Evolutionary conservation across 2,329 filamentous ascomycete species (phyloP).

Genomic region (Diaporthe sp.): DNA sequence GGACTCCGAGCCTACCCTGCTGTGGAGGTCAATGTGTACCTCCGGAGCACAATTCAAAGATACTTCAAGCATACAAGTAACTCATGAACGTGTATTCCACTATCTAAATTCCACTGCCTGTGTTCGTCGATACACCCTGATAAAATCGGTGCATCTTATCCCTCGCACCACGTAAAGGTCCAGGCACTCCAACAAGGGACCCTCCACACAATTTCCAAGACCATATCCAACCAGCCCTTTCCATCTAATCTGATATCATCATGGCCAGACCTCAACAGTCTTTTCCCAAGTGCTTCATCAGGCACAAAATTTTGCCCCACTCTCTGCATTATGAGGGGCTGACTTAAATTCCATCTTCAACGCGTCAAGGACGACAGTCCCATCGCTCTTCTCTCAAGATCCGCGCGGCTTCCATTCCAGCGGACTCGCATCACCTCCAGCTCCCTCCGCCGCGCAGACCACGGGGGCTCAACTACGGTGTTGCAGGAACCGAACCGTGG

Average conservation of each 20-base stretch:
- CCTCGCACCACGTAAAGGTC: conserved; percentile 31
- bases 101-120: background rate
- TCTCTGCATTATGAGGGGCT: conserved; percentile 40
- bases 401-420: conserved; percentile 32
- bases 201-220: conserved; percentile 23
- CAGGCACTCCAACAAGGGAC: conserved; percentile 22
- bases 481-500: conserved; percentile 21
- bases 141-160: background rate
- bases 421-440: conserved; percentile 27
- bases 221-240: background rate
- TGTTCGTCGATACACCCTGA: conserved; percentile 14
- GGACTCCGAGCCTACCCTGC: background rate
- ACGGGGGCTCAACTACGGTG: conserved; percentile 22
- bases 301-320: conserved; percentile 34
- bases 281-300: conserved; percentile 28
- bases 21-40: no score
- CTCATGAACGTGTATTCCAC: background rate
- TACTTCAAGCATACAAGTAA: background rate
- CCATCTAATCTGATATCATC: background rate
- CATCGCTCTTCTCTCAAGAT: conserved; percentile 20
- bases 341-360: conserved; percentile 34
- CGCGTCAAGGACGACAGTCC: conserved; percentile 25
- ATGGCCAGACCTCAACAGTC: background rate
- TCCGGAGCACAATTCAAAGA: no score
- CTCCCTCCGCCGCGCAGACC: conserved; percentile 1